Evolutionary conservation across 768 basidiomycete species (phyloP), one percentile per base, ranked within the genome.

Genomic region (Mycena epipterygia): DNA sequence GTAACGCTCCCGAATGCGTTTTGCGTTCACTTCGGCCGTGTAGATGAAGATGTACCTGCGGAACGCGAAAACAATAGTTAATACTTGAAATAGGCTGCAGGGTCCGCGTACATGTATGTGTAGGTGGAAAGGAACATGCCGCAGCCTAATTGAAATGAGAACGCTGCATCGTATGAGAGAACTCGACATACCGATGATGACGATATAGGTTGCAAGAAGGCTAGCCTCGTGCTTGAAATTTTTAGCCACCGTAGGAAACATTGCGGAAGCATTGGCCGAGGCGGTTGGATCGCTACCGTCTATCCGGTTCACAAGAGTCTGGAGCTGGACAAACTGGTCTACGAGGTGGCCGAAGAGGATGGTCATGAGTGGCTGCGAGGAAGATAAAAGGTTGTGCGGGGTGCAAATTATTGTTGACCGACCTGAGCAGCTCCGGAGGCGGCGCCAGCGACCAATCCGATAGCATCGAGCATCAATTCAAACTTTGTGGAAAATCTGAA

Each of bases 261-360:
- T 51, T 0, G 78, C 79, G n/a, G n/a, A n/a, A 3, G 76, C 39
- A 17, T 76, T 81, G 27, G 85, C 89, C 1, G 79, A 80, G 7
- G 78, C 5, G 14, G 77, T 29, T 63, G 82, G 65, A 56, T 81
- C 72, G 2, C 80, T 80, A 7, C 42, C 52, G 14, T 78, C 49
- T 0, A 78, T 74, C 3, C 74, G 16, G 1, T 69, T 66, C 33
- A 85, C 32, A 13, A 80, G 73, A 0, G 29, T 66, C 7, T 83
- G 82, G 74, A 95, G 95, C 13, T 72, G 60, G 75, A 95, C 91
- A 80, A 95, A 95, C 41, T 86, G 81, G 73, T 94, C 87, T 0
- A 92, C 92, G 56, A 97, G 88, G 56, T 89, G 89, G 44, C 95
- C 96, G 78, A 98, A 97, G 42, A 98, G 86, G 63, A 98, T 81